Percentiles rank a stretch among this genome's conserved stretches.
Evolutionary conservation across 345 rosid species (phyloP).

Genomic region (Draba incana): DNA sequence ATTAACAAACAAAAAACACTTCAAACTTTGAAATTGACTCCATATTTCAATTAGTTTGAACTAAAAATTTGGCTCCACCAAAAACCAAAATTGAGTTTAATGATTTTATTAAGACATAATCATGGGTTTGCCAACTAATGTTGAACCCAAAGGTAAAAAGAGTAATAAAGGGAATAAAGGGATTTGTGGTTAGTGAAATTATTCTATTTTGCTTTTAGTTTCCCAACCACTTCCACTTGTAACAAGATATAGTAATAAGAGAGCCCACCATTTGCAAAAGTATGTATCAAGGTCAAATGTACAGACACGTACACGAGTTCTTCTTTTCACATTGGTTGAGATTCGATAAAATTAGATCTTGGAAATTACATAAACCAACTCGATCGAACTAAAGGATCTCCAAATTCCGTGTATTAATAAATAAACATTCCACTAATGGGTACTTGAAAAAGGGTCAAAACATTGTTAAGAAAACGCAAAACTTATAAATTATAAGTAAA

Average conservation of each 20-base stretch:
- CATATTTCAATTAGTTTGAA: background rate
- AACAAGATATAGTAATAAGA: conserved; percentile 35
- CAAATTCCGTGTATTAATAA: conserved; percentile 30
- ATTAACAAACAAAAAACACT: background rate
- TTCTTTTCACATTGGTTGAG: conserved; percentile 41
- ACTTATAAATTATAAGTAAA: conserved; percentile 18
- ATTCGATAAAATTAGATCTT: conserved; percentile 25
- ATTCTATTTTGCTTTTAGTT: conserved; percentile 34
- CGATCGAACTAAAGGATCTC: conserved; percentile 25
- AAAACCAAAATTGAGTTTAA: background rate
- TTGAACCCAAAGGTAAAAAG: background rate
- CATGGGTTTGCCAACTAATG: conserved; percentile 34
- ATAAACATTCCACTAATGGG: conserved; percentile 2
- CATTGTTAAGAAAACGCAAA: conserved; percentile 11
- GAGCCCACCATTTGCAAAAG: conserved; percentile 37
- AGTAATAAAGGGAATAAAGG: background rate
- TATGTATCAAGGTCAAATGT: conserved; percentile 37
- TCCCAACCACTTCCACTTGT: conserved; percentile 43
- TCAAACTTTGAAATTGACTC: background rate
- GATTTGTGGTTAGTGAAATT: conserved; percentile 26
- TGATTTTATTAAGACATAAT: conserved; percentile 32
- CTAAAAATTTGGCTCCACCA: conserved; percentile 27
- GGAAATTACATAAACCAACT: background rate
- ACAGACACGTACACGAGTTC: conserved; percentile 33
- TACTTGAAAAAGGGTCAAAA: conserved; percentile 24